Percentiles rank a stretch among this genome's conserved stretches.
phyloP scores from a whole-genome alignment of 176 grass and related monocot genomes.

The Otatea glauca region DNA sequence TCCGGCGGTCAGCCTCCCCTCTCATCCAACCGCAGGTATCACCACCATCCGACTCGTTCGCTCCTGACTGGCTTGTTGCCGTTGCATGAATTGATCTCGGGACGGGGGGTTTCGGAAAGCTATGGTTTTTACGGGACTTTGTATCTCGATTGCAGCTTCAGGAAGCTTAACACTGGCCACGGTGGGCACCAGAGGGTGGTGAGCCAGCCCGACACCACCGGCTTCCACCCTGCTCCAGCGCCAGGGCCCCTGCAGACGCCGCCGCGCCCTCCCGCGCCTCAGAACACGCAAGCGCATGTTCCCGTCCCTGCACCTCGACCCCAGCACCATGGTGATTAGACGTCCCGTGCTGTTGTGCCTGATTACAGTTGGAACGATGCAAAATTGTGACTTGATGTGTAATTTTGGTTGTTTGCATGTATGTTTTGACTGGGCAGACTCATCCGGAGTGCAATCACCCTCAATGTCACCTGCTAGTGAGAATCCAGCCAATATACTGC shows the following conservation, averaged over 20 bases:
- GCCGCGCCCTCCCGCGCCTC: conserved; percentile 48
- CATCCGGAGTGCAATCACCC: conserved; percentile 30
- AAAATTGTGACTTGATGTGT: not conserved
- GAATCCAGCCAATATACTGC: conserved; percentile 47
- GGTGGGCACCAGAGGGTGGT: conserved; percentile 61
- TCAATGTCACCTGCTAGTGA: conserved; percentile 4
- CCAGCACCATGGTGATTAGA: conserved; percentile 48
- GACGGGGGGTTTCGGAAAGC: not conserved
- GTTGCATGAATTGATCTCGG: conserved; percentile 34
- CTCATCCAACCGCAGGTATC: conserved; percentile 73
- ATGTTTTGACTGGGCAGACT: conserved; percentile 26
- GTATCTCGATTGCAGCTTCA: conserved; percentile 73
- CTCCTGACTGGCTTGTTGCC: not conserved
- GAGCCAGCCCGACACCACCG: conserved; percentile 53
- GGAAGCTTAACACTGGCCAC: conserved; percentile 69
- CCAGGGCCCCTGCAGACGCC: conserved; percentile 46
- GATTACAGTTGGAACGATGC: not conserved
- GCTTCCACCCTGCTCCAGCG: conserved; percentile 61
- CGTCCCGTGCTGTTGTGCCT: not conserved
- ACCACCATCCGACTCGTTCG: not conserved
- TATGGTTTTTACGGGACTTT: conserved; percentile 51
- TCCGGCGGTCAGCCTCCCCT: conserved; percentile 52
- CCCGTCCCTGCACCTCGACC: conserved; percentile 22
- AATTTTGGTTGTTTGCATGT: conserved; percentile 10
- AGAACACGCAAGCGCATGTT: conserved; percentile 51